These are phyloP conservation scores for Tolypocladium cylindrosporum DNA, from an alignment of 2,329 filamentous ascomycete species.

Conservation along the genomic window DNA sequence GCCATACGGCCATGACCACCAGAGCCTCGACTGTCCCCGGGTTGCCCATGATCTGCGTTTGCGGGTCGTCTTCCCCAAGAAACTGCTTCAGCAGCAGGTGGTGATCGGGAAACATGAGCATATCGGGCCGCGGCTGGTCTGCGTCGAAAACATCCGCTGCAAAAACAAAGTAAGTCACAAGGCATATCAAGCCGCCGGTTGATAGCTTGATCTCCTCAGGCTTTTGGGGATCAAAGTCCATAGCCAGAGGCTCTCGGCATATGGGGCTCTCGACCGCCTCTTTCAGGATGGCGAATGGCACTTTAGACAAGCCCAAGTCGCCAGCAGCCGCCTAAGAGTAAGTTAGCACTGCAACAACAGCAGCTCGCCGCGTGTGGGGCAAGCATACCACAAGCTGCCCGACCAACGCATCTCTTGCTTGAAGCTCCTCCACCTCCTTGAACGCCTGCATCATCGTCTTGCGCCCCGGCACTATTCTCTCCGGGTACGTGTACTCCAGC, in stretches of 20 bases:
- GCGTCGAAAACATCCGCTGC: conserved; percentile 51
- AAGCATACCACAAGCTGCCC: conserved; percentile 58
- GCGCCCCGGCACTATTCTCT: conserved; percentile 50
- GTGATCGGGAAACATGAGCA: conserved; percentile 53
- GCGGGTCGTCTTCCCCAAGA: conserved; percentile 38
- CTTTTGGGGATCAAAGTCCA: conserved; percentile 33
- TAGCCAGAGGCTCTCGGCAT: conserved; percentile 33
- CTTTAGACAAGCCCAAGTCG: conserved; percentile 45
- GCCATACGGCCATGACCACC: conserved; percentile 48
- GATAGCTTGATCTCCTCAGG: conserved; percentile 47
- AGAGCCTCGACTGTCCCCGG: conserved; percentile 50
- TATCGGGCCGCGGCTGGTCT: conserved; percentile 39
- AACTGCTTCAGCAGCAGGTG: conserved; percentile 42
- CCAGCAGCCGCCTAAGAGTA: conserved; percentile 47
- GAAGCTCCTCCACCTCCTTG: conserved; percentile 50
- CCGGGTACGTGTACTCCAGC: conserved; percentile 58
- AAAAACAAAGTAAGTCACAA: conserved; percentile 54
- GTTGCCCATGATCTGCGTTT: conserved; percentile 35
- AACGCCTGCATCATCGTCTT: conserved; percentile 55
- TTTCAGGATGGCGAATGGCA: conserved; percentile 34
- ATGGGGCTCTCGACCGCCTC: conserved; percentile 31
- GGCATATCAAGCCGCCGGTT: conserved; percentile 46
- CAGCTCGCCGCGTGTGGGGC: background rate
- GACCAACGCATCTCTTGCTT: conserved; percentile 54
- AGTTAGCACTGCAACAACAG: conserved; percentile 6